Base-by-base conservation (phyloP, 176 grass and related monocot species). In the Ensete glaucum region DNA sequence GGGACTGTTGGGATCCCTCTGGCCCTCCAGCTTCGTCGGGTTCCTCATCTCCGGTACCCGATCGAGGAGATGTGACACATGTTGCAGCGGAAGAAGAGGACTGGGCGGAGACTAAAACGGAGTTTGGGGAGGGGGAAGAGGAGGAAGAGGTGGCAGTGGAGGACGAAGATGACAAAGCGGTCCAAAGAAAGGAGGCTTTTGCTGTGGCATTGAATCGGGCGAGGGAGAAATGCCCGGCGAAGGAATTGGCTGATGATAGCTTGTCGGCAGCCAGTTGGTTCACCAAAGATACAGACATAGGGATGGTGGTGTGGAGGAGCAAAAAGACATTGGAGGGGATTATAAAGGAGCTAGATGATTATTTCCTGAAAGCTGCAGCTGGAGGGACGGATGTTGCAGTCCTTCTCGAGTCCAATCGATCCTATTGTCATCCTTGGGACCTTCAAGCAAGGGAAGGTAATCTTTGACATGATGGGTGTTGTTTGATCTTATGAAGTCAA, bases 311-410 rank as follows among this genome's bases (percentile, higher is more conserved):
- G 15, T 90, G 73, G 85, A 85, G 72, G 64, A 87, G 64, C 75
- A 81, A 85, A 54, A 87, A 80, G 78, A 85, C 88, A 48, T 80
- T 93, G 55, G 73, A 81, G 25, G 84, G 73, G 60, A 85, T 93
- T 78, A 82, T 81, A 52, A 93, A 89, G 80, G 90, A 98, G 77
- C 84, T 98, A 27, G 94, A 98, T 78, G 90, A 93, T 50, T 90
- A 87, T 72, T 93, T 98, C 81, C 82, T 98, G 73, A 98, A 89
- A 88, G 94, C 90, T 49, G 94, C 88, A 9, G 90, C 90, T 22
- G 84, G 82, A 69, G 94, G 94, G 50, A 92, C 62, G 10, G 90
- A 93, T 64, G 84, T 93, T 20, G 81, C 85, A 54, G 26, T 84
- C 75, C 78, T 93, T 76, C 85, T 98, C 81, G 88, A 98, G 68